phyloP scores from a whole-genome alignment of 805 yeast species.

The Suhomyces kilbournensis region DNA sequence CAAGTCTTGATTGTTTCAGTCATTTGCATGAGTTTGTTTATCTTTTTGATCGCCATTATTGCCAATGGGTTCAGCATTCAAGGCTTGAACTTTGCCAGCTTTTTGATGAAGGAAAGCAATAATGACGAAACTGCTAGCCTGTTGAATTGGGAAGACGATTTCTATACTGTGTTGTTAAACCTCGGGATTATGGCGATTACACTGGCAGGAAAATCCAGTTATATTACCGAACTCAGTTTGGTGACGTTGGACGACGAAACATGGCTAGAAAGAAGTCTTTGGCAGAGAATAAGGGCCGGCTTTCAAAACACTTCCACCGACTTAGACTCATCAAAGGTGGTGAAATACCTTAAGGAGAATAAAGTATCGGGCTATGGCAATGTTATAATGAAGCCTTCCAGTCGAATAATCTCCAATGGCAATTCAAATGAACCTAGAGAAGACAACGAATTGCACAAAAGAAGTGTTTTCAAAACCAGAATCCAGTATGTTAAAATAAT shows the following conservation, averaged over 20 bases:
- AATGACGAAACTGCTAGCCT: conserved; percentile 17
- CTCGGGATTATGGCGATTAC: conserved; percentile 62
- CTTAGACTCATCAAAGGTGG: not conserved
- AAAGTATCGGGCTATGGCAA: conserved; percentile 26
- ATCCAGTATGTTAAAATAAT: conserved; percentile 18
- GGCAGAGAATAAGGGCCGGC: conserved; percentile 8
- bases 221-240: conserved; percentile 54
- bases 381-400: conserved; percentile 27
- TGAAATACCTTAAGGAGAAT: conserved; percentile 3
- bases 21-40: conserved; percentile 47
- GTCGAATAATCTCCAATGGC: conserved; percentile 19
- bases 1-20: conserved; percentile 55
- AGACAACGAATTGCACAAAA: not conserved
- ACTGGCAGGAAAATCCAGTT: conserved; percentile 66
- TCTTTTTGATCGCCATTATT: conserved; percentile 57
- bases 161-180: conserved; percentile 58
- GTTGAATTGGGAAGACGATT: conserved; percentile 49
- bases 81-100: conserved; percentile 36
- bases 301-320: not conserved
- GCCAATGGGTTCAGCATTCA: conserved; percentile 45
- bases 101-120: conserved; percentile 20
- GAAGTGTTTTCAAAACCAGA: conserved; percentile 22
- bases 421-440: not conserved
- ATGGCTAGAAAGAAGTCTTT: conserved; percentile 46
- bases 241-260: conserved; percentile 50